These are phyloP conservation scores for Nothomitra cinnamomea DNA, from an alignment of 2,329 filamentous ascomycete species.

Conservation along the genomic window DNA sequence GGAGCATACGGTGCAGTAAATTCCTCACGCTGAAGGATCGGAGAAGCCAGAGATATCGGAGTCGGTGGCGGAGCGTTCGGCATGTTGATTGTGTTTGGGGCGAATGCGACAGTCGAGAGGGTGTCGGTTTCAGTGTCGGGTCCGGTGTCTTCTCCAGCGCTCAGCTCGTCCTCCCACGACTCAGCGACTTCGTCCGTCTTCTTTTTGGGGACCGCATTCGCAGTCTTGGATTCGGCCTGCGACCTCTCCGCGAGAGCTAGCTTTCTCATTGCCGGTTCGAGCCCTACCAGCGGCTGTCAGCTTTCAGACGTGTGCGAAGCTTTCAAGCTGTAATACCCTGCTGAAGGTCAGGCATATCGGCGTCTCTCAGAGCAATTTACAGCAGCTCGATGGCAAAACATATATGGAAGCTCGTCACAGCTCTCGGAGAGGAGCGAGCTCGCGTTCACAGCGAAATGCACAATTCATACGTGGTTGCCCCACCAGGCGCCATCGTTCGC, in stretches of 20 bases:
- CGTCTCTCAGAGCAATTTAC: background rate
- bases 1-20: background rate
- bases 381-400: no score
- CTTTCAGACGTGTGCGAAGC: background rate
- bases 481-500: no score
- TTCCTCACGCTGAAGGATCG: background rate
- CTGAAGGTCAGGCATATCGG: background rate
- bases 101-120: background rate
- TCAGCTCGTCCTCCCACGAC: conserved; percentile 7
- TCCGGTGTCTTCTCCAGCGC: background rate
- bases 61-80: conserved; percentile 6
- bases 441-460: no score
- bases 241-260: background rate
- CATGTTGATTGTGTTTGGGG: background rate
- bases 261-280: background rate
- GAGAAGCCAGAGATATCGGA: background rate
- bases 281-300: background rate
- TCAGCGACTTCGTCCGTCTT: background rate
- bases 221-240: background rate
- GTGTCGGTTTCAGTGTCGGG: background rate
- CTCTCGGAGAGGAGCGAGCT: no score
- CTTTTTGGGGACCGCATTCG: background rate
- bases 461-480: no score
- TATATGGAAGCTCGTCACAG: no score
- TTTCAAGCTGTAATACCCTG: background rate